Conservation (phyloP, 73 alveolate genomes). For the Strombidium stylifer region DNA sequence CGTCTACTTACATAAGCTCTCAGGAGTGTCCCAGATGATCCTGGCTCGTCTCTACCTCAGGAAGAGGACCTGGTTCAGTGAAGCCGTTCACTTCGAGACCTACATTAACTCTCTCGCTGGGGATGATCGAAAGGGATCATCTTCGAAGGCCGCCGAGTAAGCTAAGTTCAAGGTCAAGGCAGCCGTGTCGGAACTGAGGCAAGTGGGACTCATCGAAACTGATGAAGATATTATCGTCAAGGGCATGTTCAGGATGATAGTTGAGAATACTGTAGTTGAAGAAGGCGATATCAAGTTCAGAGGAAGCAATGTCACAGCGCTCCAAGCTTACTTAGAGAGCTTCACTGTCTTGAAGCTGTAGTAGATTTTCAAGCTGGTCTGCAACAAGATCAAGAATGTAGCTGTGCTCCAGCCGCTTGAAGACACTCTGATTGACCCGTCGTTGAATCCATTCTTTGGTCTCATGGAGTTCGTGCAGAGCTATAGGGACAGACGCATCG, state of each 20-base stretch:
- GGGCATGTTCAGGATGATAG: not conserved
- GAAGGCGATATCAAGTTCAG: too few species aligned
- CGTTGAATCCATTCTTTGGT: not conserved
- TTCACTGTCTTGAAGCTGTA: too few species aligned
- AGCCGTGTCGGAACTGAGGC: not conserved
- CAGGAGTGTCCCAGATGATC: conserved; percentile 1
- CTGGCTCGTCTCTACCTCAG: conserved; percentile 35
- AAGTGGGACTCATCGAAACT: not conserved
- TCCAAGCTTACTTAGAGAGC: too few species aligned
- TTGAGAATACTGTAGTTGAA: not conserved
- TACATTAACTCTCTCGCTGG: too few species aligned
- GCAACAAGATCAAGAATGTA: too few species aligned
- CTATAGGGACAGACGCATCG: too few species aligned
- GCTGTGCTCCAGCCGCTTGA: too few species aligned
- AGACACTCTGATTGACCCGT: too few species aligned
- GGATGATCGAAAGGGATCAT: too few species aligned
- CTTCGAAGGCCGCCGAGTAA: not conserved
- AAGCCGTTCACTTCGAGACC: conserved; percentile 21
- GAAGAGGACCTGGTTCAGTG: conserved; percentile 41
- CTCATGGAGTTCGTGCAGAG: not conserved
- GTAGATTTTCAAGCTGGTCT: too few species aligned
- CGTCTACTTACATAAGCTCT: conserved; percentile 7
- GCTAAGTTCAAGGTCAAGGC: not conserved
- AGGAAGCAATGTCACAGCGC: too few species aligned
- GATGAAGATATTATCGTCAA: not conserved